Percentiles rank a stretch among this genome's conserved stretches.
Evolutionary conservation across 768 basidiomycete species (phyloP).

Genomic region (Pleurotus platypus): DNA sequence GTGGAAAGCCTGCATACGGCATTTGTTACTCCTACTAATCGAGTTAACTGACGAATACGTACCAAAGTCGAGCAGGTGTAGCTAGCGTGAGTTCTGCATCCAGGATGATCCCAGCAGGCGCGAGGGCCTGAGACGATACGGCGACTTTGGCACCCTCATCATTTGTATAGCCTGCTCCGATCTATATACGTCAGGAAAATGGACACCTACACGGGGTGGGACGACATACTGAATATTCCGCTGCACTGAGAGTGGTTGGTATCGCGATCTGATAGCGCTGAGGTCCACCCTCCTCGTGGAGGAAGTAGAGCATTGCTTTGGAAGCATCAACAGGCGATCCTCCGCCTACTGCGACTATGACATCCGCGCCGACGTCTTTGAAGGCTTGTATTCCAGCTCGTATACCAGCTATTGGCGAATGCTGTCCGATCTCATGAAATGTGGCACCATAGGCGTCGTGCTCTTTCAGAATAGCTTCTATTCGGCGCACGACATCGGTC

Average conservation of each 20-base stretch:
- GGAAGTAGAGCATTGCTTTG: conserved; percentile 65
- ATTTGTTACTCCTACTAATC: conserved; percentile 9
- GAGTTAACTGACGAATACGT: conserved; percentile 9
- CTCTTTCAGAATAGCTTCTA: conserved; percentile 54
- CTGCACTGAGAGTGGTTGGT: conserved; percentile 79
- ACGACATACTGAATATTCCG: conserved; percentile 60
- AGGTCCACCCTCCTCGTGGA: conserved; percentile 55
- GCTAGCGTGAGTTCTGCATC: conserved; percentile 71
- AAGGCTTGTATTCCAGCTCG: conserved; percentile 50
- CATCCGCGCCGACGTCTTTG: conserved; percentile 55
- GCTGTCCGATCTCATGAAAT: conserved; percentile 72
- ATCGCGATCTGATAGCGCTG: conserved; percentile 70
- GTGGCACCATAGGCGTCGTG: conserved; percentile 60
- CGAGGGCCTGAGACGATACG: conserved; percentile 52
- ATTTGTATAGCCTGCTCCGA: conserved; percentile 68
- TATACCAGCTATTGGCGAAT: conserved; percentile 68
- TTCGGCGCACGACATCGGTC: conserved; percentile 58
- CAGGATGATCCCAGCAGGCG: conserved; percentile 71
- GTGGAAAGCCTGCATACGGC: conserved; percentile 60
- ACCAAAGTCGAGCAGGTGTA: conserved; percentile 79
- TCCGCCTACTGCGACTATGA: conserved; percentile 73
- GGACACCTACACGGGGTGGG: background rate
- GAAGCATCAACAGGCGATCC: conserved; percentile 79
- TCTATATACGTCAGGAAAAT: conserved; percentile 27
- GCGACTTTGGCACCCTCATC: conserved; percentile 65